These are phyloP conservation scores for Didymella pomorum DNA, from an alignment of 2,329 filamentous ascomycete species.

Conservation along the genomic window DNA sequence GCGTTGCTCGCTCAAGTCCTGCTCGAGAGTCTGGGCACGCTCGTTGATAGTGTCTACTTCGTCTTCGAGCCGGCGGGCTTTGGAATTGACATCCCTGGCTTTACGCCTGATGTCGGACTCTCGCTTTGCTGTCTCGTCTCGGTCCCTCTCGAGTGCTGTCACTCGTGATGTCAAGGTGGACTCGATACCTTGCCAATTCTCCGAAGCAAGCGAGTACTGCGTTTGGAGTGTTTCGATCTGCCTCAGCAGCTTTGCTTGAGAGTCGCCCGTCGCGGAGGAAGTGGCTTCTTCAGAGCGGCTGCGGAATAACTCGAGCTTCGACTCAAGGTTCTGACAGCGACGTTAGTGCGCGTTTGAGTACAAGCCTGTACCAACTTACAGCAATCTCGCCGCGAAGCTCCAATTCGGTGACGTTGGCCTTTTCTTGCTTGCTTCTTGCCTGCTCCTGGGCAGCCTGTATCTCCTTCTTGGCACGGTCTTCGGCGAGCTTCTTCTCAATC, in stretches of 20 bases:
- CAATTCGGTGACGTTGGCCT: slow-evolving; percentile 70
- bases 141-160: slow-evolving; percentile 83
- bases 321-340: slow-evolving; percentile 72
- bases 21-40: slow-evolving; percentile 69
- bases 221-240: slow-evolving; percentile 96
- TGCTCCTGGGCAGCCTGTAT: slow-evolving; percentile 77
- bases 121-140: slow-evolving; percentile 81
- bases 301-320: slow-evolving; percentile 87
- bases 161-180: slow-evolving; percentile 81
- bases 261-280: slow-evolving; percentile 80
- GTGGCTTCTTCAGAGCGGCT: slow-evolving; percentile 87
- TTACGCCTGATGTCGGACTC: slow-evolving; percentile 91
- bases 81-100: slow-evolving; percentile 80
- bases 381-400: slow-evolving; percentile 82
- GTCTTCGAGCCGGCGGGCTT: slow-evolving; percentile 75
- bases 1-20: slow-evolving; percentile 68
- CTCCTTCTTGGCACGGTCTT: slow-evolving; percentile 74
- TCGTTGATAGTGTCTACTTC: slow-evolving; percentile 77
- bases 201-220: slow-evolving; percentile 91
- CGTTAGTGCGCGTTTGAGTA: slow-evolving; percentile 31
- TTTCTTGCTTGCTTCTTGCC: slow-evolving; percentile 75
- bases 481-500: slow-evolving; percentile 78
- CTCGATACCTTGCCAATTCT: slow-evolving; percentile 98
- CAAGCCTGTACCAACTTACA: slow-evolving; percentile 39
- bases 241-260: slow-evolving; percentile 86